Base-by-base conservation (phyloP, 2,329 filamentous ascomycete genomes). In the Rhinocladiella mackenziei region DNA sequence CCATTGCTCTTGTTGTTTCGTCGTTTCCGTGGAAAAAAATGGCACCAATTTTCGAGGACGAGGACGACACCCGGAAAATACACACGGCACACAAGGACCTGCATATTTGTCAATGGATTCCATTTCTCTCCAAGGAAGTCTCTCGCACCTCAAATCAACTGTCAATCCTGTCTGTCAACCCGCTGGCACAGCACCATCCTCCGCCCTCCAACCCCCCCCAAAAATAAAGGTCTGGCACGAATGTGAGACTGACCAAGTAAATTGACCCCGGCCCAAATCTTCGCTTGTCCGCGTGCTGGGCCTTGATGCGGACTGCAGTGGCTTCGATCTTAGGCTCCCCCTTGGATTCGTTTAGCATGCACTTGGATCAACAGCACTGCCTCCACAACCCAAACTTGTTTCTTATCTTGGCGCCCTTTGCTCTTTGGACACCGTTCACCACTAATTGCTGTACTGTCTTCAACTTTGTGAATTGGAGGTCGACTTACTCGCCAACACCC, bases 281-380 rank as follows among this genome's bases (percentile, higher is more conserved):
- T 48, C 45, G 46, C 46, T 49, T 49, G 46, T 41, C 46, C 32
- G 41, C 35, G 40, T 49, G 41, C 36, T 37, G 14, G n/a, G 9
- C 22, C n/a, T 19, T 19, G 40, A 13, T 28, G 14, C 18, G 25
- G 35, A 26, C 8, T 34, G 35, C 46, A 45, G 30, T 45, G 36
- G 40, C 35, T 45, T 42, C 37, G 32, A 45, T 45, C 42, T 45
- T 50, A 45, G 42, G 46, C 42, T 39, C 14, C 22, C 6, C 14
- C 23, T 41, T 19, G 38, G 4, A 4, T 35, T 18, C 32, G 8
- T n/a, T 35, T 18, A 18, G 32, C 6, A 17, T n/a, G 32, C n/a
- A 35, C 32, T 17, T 35, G 15, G 18, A 6, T 13, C 18, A 26
- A 14, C 14, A 9, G 35, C 20, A 39, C 22, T 26, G 32, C 31